A percentile compares a stretch with the other conserved stretches of the same genome.
phyloP scores from a whole-genome alignment of 345 rosid genomes.

The Anacardium occidentale region DNA sequence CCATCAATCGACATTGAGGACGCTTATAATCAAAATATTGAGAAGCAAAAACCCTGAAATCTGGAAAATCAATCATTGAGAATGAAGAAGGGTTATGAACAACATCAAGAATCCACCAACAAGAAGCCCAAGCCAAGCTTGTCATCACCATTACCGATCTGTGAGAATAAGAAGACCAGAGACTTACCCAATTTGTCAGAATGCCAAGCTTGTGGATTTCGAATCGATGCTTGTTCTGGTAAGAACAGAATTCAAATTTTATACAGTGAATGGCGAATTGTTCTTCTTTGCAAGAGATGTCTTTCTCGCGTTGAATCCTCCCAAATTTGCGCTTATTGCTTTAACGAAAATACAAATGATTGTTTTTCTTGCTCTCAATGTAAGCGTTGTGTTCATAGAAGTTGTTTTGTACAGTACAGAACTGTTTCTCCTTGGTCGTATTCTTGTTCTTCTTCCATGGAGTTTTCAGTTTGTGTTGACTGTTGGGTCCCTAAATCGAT shows the following conservation, averaged over 20 bases:
- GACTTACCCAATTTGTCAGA: constrained; percentile 52
- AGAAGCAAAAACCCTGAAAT: neutral
- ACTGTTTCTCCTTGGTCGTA: constrained; percentile 42
- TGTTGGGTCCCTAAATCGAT: constrained; percentile 59
- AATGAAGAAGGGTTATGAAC: neutral
- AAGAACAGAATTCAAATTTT: constrained; percentile 39
- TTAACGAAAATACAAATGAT: constrained; percentile 25
- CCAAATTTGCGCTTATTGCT: constrained; percentile 55
- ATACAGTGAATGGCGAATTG: constrained; percentile 57
- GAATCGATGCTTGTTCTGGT: constrained; percentile 37
- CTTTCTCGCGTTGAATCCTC: constrained; percentile 33
- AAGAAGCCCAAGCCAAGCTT: neutral
- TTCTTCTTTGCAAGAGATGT: constrained; percentile 49
- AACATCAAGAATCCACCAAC: constrained; percentile 1
- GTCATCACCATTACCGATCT: neutral
- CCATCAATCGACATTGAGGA: no score
- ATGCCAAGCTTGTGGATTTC: constrained; percentile 57
- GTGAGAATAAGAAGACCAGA: constrained; percentile 38
- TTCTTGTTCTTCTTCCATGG: constrained; percentile 25
- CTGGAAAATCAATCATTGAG: neutral
- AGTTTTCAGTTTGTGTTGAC: constrained; percentile 49
- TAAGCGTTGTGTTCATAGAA: constrained; percentile 35
- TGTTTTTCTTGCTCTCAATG: constrained; percentile 36
- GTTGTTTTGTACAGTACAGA: constrained; percentile 36
- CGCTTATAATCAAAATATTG: no score